Percentiles rank a stretch among this genome's conserved stretches.
phyloP scores from a whole-genome alignment of 1,284 basidiomycete genomes.

The Ceratobasidium sp. region DNA sequence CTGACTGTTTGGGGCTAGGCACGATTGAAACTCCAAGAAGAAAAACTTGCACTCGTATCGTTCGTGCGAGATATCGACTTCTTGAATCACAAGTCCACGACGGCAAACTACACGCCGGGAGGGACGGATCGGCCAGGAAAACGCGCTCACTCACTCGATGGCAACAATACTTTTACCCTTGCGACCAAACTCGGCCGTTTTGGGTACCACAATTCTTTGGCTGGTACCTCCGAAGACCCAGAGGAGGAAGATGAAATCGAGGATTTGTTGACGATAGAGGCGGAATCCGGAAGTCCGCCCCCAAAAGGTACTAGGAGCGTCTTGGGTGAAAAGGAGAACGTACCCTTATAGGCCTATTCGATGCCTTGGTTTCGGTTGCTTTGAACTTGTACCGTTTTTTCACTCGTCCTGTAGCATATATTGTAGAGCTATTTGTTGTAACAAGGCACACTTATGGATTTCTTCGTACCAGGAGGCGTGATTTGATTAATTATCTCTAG shows the following conservation, averaged over 20 bases:
- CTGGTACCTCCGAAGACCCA: conserved; percentile 5
- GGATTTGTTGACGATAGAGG: conserved; percentile 15
- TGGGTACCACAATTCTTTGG: neutral
- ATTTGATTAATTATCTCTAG: neutral
- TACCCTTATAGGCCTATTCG: conserved; percentile 7
- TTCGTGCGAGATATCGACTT: conserved; percentile 78
- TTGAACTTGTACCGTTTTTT: neutral
- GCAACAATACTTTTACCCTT: conserved; percentile 18
- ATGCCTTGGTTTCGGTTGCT: neutral
- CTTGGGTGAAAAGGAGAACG: conserved; percentile 26
- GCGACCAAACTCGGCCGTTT: conserved; percentile 13
- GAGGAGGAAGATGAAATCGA: conserved; percentile 33
- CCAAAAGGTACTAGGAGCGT: neutral
- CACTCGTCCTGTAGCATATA: neutral
- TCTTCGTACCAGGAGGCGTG: neutral
- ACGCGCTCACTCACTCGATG: conserved; percentile 30
- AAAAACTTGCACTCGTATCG: conserved; percentile 72
- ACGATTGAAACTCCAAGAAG: conserved; percentile 70
- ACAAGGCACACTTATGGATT: neutral
- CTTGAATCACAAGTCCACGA: conserved; percentile 23
- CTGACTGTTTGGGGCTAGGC: conserved; percentile 48
- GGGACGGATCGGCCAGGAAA: conserved; percentile 10
- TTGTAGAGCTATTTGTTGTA: neutral
- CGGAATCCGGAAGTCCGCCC: conserved; percentile 4
- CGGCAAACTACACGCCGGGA: conserved; percentile 28